A percentile compares a stretch with the other conserved stretches of the same genome.
These are phyloP conservation scores for Lasiodiplodia sp. DNA, from an alignment of 2,329 filamentous ascomycete genomes.

Conservation along the genomic window DNA sequence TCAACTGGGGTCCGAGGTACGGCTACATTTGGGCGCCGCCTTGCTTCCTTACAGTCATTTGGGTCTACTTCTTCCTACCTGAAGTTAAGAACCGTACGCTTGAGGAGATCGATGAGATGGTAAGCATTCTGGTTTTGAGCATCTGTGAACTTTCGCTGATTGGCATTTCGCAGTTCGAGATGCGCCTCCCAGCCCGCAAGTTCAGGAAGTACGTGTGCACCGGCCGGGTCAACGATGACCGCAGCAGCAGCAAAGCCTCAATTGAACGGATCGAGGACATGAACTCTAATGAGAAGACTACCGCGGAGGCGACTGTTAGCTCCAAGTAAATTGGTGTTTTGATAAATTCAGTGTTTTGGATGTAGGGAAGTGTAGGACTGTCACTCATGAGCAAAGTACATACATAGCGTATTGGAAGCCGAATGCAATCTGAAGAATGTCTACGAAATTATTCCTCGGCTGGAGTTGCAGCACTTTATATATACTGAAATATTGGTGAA, in stretches of 20 bases:
- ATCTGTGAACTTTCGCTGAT: neutral
- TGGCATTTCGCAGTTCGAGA: conserved; percentile 35
- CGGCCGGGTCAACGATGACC: conserved; percentile 29
- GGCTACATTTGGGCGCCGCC: conserved; percentile 45
- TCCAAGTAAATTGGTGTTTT: neutral
- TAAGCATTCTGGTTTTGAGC: neutral
- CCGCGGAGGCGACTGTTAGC: conserved; percentile 8
- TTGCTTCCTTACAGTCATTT: conserved; percentile 48
- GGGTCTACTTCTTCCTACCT: conserved; percentile 43
- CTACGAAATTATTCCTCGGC: too few species aligned
- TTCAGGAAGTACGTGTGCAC: conserved; percentile 43
- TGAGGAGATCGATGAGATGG: conserved; percentile 45
- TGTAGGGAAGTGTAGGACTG: neutral
- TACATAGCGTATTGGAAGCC: too few species aligned
- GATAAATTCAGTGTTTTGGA: neutral
- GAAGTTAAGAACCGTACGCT: conserved; percentile 51
- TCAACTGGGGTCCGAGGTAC: conserved; percentile 67
- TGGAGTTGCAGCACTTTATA: too few species aligned
- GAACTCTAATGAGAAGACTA: conserved; percentile 35
- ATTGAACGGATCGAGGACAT: conserved; percentile 34
- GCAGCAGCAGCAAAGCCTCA: conserved; percentile 15
- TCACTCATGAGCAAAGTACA: neutral
- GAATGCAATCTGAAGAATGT: too few species aligned
- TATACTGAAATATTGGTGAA: too few species aligned
- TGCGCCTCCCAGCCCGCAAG: conserved; percentile 39